Conservation (phyloP, 169 alveolate genomes). For the Theileria equi region DNA sequence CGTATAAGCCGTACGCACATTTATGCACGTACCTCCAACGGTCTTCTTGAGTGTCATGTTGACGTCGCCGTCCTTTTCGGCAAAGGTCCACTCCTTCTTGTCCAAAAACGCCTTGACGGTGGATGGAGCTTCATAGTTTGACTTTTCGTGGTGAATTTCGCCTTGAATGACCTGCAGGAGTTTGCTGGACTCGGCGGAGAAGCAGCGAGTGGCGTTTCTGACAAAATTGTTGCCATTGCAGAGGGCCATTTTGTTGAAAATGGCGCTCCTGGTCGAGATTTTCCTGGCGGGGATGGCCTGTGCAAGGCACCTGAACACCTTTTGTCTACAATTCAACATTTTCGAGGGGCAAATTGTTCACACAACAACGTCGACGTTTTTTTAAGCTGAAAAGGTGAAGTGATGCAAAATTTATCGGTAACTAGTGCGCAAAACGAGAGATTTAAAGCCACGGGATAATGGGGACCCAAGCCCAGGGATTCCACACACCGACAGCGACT, state of each 20-base stretch:
- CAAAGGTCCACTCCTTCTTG: constrained; percentile 75
- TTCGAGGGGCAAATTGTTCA: no score
- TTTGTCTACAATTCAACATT: no score
- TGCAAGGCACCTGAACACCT: not conserved
- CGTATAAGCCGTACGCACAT: not conserved
- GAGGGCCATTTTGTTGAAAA: not conserved
- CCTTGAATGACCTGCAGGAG: constrained; percentile 74
- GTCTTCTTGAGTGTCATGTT: constrained; percentile 77
- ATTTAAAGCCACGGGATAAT: no score
- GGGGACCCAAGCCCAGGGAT: no score
- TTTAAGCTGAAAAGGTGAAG: no score
- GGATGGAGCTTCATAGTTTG: constrained; percentile 78
- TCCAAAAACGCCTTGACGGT: constrained; percentile 70
- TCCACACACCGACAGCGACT: no score
- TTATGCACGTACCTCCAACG: constrained; percentile 73
- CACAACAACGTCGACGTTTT: no score
- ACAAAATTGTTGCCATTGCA: not conserved
- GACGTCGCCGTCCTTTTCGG: constrained; percentile 80
- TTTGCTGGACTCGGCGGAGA: constrained; percentile 75
- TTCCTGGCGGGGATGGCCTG: not conserved
- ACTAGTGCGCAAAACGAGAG: no score
- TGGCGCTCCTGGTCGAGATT: constrained; percentile 4
- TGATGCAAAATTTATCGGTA: no score
- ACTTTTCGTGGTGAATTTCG: constrained; percentile 77
- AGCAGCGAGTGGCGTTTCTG: constrained; percentile 16